Percentiles rank a stretch among this genome's conserved stretches.
These are phyloP conservation scores for Hysterangium stoloniferum DNA, from an alignment of 768 basidiomycete species.

Conservation along the genomic window DNA sequence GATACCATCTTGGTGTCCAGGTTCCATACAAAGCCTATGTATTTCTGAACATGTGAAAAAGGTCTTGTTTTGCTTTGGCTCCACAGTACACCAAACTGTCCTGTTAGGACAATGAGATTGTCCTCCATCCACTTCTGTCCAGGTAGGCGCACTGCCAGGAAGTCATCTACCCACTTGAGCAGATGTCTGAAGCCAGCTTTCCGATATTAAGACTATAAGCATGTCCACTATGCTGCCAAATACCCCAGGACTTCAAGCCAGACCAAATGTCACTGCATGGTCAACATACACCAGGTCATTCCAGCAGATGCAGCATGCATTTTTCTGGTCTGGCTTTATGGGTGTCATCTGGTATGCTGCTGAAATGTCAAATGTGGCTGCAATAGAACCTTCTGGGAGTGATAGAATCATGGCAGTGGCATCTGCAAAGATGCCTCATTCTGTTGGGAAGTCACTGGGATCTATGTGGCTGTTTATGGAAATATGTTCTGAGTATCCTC, in stretches of 20 bases:
- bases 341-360: constrained; percentile 33
- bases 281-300: constrained; percentile 28
- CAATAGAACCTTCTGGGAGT: constrained; percentile 26
- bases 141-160: constrained; percentile 23
- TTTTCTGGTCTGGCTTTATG: constrained; percentile 25
- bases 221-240: constrained; percentile 31
- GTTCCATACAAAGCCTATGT: constrained; percentile 33
- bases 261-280: constrained; percentile 25
- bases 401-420: constrained; percentile 21
- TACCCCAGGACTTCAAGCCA: constrained; percentile 27
- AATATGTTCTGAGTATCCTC: constrained; percentile 6
- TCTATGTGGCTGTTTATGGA: constrained; percentile 20
- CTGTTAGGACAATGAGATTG: constrained; percentile 24
- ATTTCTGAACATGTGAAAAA: constrained; percentile 20
- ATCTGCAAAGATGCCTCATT: constrained; percentile 32
- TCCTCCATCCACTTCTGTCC: constrained; percentile 20
- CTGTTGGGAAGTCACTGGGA: constrained; percentile 16
- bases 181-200: constrained; percentile 17
- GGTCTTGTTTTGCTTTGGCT: constrained; percentile 19
- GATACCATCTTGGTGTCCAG: constrained; percentile 17
- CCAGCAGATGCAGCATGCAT: constrained; percentile 26
- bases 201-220: constrained; percentile 24
- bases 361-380: constrained; percentile 33
- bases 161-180: constrained; percentile 35
- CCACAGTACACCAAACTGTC: constrained; percentile 26